Percentiles rank a stretch among this genome's conserved stretches.
Conservation (phyloP, 2,329 filamentous ascomycete genomes). For the Westerdykella aurantiaca region DNA sequence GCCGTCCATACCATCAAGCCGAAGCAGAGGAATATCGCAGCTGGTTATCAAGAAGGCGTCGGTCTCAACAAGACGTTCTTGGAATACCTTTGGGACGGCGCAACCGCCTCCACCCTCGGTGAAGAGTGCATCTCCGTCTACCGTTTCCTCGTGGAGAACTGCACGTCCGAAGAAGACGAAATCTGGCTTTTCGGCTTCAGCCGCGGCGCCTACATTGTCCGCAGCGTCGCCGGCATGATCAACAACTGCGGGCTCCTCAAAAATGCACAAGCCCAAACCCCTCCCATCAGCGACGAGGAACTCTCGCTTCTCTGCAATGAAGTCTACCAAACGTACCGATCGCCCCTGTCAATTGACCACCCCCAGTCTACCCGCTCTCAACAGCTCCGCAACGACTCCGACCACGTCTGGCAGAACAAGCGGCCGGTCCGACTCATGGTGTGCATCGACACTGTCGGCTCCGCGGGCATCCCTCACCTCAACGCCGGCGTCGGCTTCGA, state of each 20-base stretch:
- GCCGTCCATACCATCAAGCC: constrained; percentile 18
- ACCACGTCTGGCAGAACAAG: constrained; percentile 24
- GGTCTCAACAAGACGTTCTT: constrained; percentile 33
- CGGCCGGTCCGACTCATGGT: constrained; percentile 31
- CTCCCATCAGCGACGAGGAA: constrained; percentile 10
- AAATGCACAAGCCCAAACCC: constrained; percentile 2
- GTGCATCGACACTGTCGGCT: constrained; percentile 32
- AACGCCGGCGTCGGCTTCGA: constrained; percentile 33
- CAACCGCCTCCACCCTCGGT: constrained; percentile 31
- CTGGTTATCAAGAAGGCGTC: constrained; percentile 35
- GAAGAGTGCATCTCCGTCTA: constrained; percentile 33
- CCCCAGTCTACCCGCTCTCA: constrained; percentile 20
- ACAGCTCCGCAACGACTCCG: constrained; percentile 12
- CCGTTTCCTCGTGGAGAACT: constrained; percentile 33
- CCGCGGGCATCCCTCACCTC: constrained; percentile 29
- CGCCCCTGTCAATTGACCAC: constrained; percentile 21
- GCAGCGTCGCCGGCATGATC: constrained; percentile 42
- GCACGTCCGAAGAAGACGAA: constrained; percentile 29
- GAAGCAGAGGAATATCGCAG: constrained; percentile 15
- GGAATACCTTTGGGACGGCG: constrained; percentile 34
- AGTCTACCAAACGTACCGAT: constrained; percentile 31
- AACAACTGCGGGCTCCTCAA: constrained; percentile 40
- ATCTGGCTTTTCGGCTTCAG: constrained; percentile 45
- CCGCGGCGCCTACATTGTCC: constrained; percentile 42
- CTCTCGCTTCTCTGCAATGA: constrained; percentile 24